phyloP scores from a whole-genome alignment of 73 alveolate species.

The Stentor coeruleus region DNA sequence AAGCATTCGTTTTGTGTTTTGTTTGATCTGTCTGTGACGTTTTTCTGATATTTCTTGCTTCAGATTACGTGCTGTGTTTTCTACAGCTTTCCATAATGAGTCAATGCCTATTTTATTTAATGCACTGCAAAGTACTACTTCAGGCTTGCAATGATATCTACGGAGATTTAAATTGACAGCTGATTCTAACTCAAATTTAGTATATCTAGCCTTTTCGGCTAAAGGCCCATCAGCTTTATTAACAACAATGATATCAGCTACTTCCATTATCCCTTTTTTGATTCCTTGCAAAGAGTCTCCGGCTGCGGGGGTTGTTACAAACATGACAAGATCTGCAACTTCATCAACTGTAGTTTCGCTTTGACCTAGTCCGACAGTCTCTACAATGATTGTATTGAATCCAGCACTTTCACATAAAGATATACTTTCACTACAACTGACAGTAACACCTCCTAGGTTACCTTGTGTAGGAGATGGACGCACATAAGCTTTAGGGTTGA shows the following conservation, averaged over 20 bases:
- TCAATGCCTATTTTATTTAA: slow-evolving; percentile 35
- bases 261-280: slow-evolving; percentile 78
- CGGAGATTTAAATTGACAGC: slow-evolving; percentile 39
- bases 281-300: slow-evolving; percentile 71
- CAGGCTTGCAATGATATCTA: slow-evolving; percentile 51
- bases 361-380: slow-evolving; percentile 75
- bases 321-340: slow-evolving; percentile 62
- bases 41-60: background rate
- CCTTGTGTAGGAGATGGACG: slow-evolving; percentile 78
- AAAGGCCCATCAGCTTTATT: slow-evolving; percentile 61
- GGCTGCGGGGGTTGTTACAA: slow-evolving; percentile 60
- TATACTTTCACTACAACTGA: slow-evolving; percentile 47
- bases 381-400: slow-evolving; percentile 57
- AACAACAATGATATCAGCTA: slow-evolving; percentile 61
- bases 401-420: slow-evolving; percentile 61
- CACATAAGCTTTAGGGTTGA: slow-evolving; percentile 44
- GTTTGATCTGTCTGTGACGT: background rate
- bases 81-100: slow-evolving; percentile 32
- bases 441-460: slow-evolving; percentile 64
- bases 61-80: background rate
- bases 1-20: background rate
- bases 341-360: slow-evolving; percentile 60
- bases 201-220: slow-evolving; percentile 44
- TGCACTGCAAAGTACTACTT: slow-evolving; percentile 50
- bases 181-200: slow-evolving; percentile 38